phyloP scores from a whole-genome alignment of 2,329 filamentous ascomycete genomes.

The Aspergillus glaucus region DNA sequence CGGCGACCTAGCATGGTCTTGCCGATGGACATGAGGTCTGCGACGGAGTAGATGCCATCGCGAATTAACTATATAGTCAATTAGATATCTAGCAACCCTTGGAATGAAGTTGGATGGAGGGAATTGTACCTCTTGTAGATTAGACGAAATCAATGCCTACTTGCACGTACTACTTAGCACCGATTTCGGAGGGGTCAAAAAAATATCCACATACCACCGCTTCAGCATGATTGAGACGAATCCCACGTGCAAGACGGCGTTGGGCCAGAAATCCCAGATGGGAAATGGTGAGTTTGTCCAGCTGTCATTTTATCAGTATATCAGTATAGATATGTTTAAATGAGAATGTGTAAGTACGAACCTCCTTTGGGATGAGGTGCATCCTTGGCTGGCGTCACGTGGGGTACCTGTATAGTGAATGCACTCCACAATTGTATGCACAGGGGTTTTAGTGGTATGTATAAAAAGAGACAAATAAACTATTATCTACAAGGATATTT shows the following conservation, averaged over 20 bases:
- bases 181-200: background rate
- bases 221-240: slow-evolving; percentile 85
- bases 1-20: slow-evolving; percentile 88
- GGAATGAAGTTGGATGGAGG: too few relatives aligned
- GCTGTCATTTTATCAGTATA: slow-evolving; percentile 43
- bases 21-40: slow-evolving; percentile 88
- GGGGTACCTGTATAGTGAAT: background rate
- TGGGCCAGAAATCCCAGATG: slow-evolving; percentile 85
- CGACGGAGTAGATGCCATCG: slow-evolving; percentile 87
- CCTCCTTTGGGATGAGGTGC: slow-evolving; percentile 45
- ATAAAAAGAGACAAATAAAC: slow-evolving; percentile 2
- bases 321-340: background rate
- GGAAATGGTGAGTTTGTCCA: slow-evolving; percentile 93
- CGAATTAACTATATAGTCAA: slow-evolving; percentile 63
- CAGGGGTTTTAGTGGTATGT: background rate
- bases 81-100: too few relatives aligned
- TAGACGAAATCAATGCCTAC: slow-evolving; percentile 62
- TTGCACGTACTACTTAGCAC: slow-evolving; percentile 5
- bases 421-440: too few relatives aligned
- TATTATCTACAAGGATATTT: background rate
- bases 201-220: slow-evolving; percentile 55
- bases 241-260: slow-evolving; percentile 75
- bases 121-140: slow-evolving; percentile 68
- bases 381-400: slow-evolving; percentile 21
- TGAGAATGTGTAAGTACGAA: slow-evolving; percentile 14